These are phyloP conservation scores for Murraya paniculata DNA, from an alignment of 345 rosid species.

Conservation along the genomic window DNA sequence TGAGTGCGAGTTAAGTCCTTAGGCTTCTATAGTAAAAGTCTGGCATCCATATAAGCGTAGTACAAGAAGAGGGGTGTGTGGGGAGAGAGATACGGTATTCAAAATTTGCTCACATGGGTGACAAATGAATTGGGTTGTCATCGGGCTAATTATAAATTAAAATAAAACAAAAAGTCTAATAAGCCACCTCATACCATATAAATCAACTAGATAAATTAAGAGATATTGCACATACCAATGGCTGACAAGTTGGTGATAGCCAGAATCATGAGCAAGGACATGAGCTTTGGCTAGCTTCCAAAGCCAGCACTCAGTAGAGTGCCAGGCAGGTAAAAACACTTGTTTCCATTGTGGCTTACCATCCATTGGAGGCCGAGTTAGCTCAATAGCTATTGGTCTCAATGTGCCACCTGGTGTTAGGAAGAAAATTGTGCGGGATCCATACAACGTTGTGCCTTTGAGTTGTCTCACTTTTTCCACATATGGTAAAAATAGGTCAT, in stretches of 20 bases:
- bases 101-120: too few relatives aligned
- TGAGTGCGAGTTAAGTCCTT: too few relatives aligned
- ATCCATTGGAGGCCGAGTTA: constrained; percentile 51
- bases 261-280: constrained; percentile 63
- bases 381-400: constrained; percentile 63
- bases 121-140: too few relatives aligned
- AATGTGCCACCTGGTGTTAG: constrained; percentile 47
- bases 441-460: constrained; percentile 52
- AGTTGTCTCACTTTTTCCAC: constrained; percentile 62
- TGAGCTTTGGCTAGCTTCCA: constrained; percentile 81
- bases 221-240: constrained; percentile 50
- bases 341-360: constrained; percentile 67
- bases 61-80: too few relatives aligned
- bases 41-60: too few relatives aligned
- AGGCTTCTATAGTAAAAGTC: too few relatives aligned
- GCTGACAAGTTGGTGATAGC: constrained; percentile 66
- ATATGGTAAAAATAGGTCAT: constrained; percentile 57
- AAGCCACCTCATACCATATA: too few relatives aligned
- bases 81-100: too few relatives aligned
- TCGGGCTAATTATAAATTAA: too few relatives aligned
- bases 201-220: too few relatives aligned
- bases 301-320: constrained; percentile 60
- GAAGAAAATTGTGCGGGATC: constrained; percentile 68
- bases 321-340: constrained; percentile 40
- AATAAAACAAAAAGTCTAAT: too few relatives aligned